Conservation (phyloP, 345 rosid species). For the Murraya koenigii region DNA sequence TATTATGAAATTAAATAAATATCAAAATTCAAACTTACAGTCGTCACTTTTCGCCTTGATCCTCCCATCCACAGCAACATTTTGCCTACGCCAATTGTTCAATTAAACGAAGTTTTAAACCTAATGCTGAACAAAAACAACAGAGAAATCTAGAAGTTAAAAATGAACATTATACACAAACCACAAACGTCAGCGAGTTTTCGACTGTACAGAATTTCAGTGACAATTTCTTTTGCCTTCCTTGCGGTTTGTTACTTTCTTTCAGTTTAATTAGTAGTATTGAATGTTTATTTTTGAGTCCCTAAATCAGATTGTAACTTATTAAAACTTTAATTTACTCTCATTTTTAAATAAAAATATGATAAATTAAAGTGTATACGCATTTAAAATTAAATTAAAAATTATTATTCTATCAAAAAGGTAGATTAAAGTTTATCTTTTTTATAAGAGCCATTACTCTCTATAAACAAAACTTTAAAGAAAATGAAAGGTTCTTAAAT, state of each 20-base stretch:
- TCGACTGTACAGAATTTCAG: neutral
- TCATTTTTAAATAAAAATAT: no score
- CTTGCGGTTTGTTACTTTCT: neutral
- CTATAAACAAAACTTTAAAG: no score
- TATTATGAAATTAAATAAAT: neutral
- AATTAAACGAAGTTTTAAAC: neutral
- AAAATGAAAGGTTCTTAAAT: no score
- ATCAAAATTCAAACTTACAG: conserved; percentile 44
- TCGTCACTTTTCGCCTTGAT: conserved; percentile 71
- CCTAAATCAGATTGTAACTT: no score
- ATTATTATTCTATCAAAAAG: no score
- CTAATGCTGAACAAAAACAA: neutral
- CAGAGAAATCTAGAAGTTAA: neutral
- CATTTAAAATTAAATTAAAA: no score
- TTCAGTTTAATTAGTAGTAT: no score
- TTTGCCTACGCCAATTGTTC: neutral
- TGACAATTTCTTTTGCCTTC: neutral
- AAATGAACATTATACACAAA: neutral
- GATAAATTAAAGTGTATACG: no score
- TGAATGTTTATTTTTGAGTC: no score
- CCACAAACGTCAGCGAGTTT: neutral
- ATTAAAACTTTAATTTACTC: no score
- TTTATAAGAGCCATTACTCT: no score
- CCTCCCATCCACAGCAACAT: conserved; percentile 99
- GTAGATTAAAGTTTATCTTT: no score